Evolutionary conservation across 129 eudicot genomes (phyloP), one percentile per base, ranked within the genome.

Genomic region (Gnaphalium uliginosum): DNA sequence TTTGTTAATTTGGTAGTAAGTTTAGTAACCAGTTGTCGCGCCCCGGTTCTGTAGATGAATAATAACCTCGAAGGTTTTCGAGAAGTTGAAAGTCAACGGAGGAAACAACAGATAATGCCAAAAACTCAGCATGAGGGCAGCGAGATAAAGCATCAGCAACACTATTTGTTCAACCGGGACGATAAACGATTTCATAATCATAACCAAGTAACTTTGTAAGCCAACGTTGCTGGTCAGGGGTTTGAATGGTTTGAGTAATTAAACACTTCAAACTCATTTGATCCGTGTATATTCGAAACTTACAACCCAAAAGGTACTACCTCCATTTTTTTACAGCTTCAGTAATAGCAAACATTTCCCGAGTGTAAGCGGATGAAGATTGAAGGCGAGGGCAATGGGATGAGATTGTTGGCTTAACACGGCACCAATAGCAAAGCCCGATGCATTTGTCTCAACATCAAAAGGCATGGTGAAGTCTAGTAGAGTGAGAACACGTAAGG

Each of bases 381-480:
- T 66, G 50, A 14, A 66, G 19, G 24, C 21, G 6, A 0, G 72
- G 8, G 11, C 6, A 8, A 66, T 66, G 1, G 68, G 41, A 29
- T 30, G 68, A 85, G 71, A 83, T 85, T 68, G 80, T 59, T 59
- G 66, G 30, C 18, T 22, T 1, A 59, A 4, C 8, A 60, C 86
- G 13, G 81, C 91, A 15, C 90, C 93, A 11, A 82, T 86, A 22
- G 78, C 78, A 41, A 60, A 10, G 0, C 66, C 19, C 1, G 66
- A 25, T 24, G 66, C 66, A 25, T 61, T 19, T 8, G 66, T 61
- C 17, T 24, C 35, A 13, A 88, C 91, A n/a, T 74, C 78, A 19
- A 90, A 66, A 6, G 71, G 25, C 15, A 35, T 66, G 7, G 53
- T 8, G 7, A 66, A 35, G 27, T 33, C 71, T 1, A n/a, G 53